Conservation (phyloP, 148 eudicot genomes). For the Silene conica region DNA sequence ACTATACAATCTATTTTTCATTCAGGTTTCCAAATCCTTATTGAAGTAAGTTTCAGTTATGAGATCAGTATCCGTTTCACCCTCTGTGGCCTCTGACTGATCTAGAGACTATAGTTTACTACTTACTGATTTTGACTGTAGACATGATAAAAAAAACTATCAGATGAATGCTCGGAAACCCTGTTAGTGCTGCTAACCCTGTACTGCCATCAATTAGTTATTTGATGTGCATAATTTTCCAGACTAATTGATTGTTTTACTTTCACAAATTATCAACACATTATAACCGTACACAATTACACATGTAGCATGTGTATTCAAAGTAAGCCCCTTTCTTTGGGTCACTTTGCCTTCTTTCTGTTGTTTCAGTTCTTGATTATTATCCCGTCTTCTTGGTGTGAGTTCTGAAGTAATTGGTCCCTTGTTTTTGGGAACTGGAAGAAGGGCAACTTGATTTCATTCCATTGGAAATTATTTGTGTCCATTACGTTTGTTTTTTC, state of each 20-base stretch:
- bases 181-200: background rate
- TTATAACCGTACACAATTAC: background rate
- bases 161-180: background rate
- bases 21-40: background rate
- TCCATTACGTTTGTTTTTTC: conserved; percentile 59
- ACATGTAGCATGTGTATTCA: background rate
- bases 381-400: conserved; percentile 4
- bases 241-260: background rate
- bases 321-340: background rate
- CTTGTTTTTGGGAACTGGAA: background rate
- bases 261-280: conserved; percentile 4
- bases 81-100: background rate
- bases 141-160: too few relatives aligned
- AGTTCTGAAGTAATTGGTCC: conserved; percentile 1
- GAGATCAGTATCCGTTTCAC: too few relatives aligned
- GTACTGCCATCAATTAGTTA: background rate
- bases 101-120: background rate
- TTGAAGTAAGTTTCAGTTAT: background rate
- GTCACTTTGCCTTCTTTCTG: conserved; percentile 2
- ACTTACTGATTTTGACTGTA: background rate
- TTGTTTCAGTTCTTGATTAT: background rate
- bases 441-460: conserved; percentile 3
- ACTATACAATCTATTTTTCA: background rate
- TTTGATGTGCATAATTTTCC: background rate
- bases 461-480: conserved; percentile 13